phyloP scores from a whole-genome alignment of 306 rosid species.

The Comarum palustre region DNA sequence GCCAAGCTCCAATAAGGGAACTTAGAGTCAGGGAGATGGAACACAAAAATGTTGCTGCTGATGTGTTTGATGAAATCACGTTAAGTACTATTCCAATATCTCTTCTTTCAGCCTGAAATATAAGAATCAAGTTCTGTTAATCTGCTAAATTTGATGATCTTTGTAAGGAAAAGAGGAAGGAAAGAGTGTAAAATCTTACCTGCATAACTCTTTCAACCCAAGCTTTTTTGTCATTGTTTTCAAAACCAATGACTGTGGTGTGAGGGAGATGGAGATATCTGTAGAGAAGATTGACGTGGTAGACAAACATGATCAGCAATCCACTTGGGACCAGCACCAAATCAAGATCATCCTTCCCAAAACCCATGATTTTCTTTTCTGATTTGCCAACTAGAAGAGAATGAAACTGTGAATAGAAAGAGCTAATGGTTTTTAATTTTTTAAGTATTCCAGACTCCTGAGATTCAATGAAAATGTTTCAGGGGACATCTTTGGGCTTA shows the following conservation, averaged over 20 bases:
- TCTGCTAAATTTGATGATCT: not conserved
- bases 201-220: constrained; percentile 77
- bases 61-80: constrained; percentile 55
- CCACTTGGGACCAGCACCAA: constrained; percentile 67
- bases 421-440: not conserved
- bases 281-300: constrained; percentile 61
- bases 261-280: constrained; percentile 59
- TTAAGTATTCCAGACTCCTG: not conserved
- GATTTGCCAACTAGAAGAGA: not conserved
- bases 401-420: not conserved
- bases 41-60: constrained; percentile 62
- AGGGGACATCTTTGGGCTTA: not conserved
- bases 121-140: not conserved
- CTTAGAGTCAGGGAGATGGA: constrained; percentile 58
- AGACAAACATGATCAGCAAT: constrained; percentile 59
- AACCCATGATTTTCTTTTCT: constrained; percentile 33
- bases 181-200: constrained; percentile 31
- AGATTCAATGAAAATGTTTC: not conserved
- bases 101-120: constrained; percentile 43
- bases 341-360: constrained; percentile 61
- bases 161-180: not conserved
- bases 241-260: constrained; percentile 68
- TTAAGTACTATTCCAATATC: constrained; percentile 41
- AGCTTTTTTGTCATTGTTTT: constrained; percentile 60
- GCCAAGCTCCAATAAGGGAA: constrained; percentile 76